Percentiles rank a stretch among this genome's conserved stretches.
phyloP scores from a whole-genome alignment of 352 stramenopile genomes.

The Pythium dissimile region DNA sequence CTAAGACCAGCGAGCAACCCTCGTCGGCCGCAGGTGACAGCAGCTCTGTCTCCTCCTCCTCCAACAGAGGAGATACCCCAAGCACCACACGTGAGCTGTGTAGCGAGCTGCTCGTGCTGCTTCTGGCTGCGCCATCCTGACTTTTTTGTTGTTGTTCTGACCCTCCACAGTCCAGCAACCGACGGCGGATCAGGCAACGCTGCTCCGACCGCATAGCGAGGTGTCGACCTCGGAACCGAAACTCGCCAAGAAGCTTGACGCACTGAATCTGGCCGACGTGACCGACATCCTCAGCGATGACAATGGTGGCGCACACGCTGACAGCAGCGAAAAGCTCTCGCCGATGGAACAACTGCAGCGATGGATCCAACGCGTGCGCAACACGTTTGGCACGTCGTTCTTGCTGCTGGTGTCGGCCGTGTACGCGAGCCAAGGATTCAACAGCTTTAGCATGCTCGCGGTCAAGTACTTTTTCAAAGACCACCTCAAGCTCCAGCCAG shows the following conservation, averaged over 20 bases:
- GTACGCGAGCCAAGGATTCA: constrained; percentile 94
- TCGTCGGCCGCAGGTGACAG: background rate
- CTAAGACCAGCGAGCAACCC: background rate
- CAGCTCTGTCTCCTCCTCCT: no score
- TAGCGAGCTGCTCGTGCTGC: no score
- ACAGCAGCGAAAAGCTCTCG: constrained; percentile 14
- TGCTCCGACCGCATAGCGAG: constrained; percentile 12
- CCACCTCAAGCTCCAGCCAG: constrained; percentile 91
- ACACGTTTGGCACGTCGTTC: constrained; percentile 74
- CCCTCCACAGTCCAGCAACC: no score
- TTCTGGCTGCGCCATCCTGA: no score
- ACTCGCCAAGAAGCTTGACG: constrained; percentile 11
- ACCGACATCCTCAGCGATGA: constrained; percentile 18
- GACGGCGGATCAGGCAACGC: constrained; percentile 14
- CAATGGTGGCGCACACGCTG: background rate
- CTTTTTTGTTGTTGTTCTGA: no score
- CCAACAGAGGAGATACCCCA: no score
- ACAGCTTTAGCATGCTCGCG: constrained; percentile 89
- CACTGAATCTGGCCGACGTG: background rate
- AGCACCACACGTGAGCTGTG: no score
- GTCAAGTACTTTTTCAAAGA: constrained; percentile 98
- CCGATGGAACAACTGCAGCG: constrained; percentile 36
- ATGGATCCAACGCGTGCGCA: constrained; percentile 45
- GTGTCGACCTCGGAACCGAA: background rate
- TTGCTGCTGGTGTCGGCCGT: constrained; percentile 74